phyloP scores from a whole-genome alignment of 2,329 filamentous ascomycete species.

The Fusarium verticillioides region DNA sequence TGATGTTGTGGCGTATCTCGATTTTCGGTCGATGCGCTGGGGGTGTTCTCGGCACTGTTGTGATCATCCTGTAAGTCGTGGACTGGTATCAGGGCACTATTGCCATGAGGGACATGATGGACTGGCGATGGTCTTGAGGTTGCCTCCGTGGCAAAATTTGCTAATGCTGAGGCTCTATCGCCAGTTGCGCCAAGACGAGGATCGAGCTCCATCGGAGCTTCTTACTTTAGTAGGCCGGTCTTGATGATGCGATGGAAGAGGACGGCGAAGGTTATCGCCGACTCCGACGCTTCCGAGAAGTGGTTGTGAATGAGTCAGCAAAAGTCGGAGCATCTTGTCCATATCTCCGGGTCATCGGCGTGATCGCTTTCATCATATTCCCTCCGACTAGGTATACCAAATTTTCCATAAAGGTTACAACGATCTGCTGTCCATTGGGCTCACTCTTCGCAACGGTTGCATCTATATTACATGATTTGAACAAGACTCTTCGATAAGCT shows the following conservation, averaged over 20 bases:
- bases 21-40: slow-evolving; percentile 40
- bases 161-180: slow-evolving; percentile 36
- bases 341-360: slow-evolving; percentile 1
- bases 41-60: slow-evolving; percentile 28
- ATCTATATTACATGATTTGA: neutral
- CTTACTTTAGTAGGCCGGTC: slow-evolving; percentile 29
- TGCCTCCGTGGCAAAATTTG: slow-evolving; percentile 12
- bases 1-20: slow-evolving; percentile 25
- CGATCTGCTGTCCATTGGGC: neutral
- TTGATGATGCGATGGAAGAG: slow-evolving; percentile 30
- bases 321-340: slow-evolving; percentile 23
- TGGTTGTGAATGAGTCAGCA: slow-evolving; percentile 32
- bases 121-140: slow-evolving; percentile 34
- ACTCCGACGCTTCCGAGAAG: slow-evolving; percentile 42
- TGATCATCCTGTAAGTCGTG: slow-evolving; percentile 24
- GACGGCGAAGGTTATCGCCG: slow-evolving; percentile 48
- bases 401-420: neutral
- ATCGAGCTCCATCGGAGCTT: slow-evolving; percentile 49
- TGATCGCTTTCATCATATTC: neutral
- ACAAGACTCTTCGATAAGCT: neutral
- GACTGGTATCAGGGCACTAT: slow-evolving; percentile 20
- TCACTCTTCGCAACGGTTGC: neutral
- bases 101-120: slow-evolving; percentile 18
- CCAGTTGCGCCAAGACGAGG: slow-evolving; percentile 45
- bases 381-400: neutral